Percentiles rank a stretch among this genome's conserved stretches.
These are phyloP conservation scores for Microsporum audouinii DNA, from an alignment of 2,329 filamentous ascomycete genomes.

Conservation along the genomic window DNA sequence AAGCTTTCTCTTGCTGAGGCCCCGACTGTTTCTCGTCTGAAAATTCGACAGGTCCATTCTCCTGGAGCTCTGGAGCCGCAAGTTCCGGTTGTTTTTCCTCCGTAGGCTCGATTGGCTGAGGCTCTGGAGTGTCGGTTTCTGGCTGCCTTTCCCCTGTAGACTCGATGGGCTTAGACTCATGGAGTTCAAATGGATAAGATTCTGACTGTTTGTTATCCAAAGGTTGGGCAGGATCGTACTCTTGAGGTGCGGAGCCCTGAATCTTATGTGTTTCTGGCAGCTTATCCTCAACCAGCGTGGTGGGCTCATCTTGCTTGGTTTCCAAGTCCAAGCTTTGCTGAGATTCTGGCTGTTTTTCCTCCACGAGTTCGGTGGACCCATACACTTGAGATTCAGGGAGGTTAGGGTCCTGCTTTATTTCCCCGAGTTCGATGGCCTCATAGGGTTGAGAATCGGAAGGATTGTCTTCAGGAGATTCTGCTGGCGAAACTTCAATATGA, in stretches of 20 bases:
- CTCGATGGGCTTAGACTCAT: not conserved
- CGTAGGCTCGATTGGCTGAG: too few relatives aligned
- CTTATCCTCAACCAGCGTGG: not conserved
- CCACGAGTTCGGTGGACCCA: not conserved
- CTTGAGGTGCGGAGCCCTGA: too few relatives aligned
- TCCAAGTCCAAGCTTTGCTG: not conserved
- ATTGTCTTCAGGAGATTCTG: not conserved
- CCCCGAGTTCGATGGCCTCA: not conserved
- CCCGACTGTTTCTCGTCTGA: not conserved
- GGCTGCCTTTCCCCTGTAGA: not conserved
- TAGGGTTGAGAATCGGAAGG: not conserved
- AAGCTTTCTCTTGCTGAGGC: not conserved
- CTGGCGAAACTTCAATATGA: not conserved
- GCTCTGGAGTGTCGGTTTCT: not conserved
- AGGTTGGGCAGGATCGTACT: not conserved
- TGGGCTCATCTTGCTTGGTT: not conserved
- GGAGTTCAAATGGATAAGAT: not conserved
- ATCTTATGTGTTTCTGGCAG: not conserved
- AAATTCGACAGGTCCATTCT: not conserved
- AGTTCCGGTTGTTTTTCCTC: too few relatives aligned
- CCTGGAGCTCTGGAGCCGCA: not conserved
- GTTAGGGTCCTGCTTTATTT: not conserved
- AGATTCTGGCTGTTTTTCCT: not conserved
- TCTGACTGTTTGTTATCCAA: not conserved
- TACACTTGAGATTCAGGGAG: not conserved